A percentile compares a stretch with the other conserved stretches of the same genome.
phyloP scores from a whole-genome alignment of 768 basidiomycete species.

The Suillus paluster region DNA sequence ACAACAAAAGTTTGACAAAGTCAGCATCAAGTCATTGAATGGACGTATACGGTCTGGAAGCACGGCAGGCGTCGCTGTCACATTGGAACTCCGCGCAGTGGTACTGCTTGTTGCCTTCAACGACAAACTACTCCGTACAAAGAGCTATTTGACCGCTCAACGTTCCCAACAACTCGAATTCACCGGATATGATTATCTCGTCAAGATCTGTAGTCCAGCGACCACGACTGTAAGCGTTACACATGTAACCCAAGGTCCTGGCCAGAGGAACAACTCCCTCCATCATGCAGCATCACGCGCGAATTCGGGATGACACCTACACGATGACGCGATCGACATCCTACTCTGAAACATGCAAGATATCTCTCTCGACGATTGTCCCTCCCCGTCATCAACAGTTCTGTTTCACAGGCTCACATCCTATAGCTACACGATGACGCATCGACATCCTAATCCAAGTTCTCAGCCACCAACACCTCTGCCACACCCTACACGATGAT shows the following conservation, averaged over 20 bases:
- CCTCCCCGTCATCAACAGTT: not conserved
- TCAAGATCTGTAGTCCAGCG: conserved; percentile 80
- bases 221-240: too few species aligned
- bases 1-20: not conserved
- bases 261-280: too few species aligned
- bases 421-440: too few species aligned
- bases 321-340: not conserved
- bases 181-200: conserved; percentile 98
- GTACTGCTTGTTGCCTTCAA: conserved; percentile 7
- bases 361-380: not conserved
- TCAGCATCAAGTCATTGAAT: too few species aligned
- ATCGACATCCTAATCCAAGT: not conserved
- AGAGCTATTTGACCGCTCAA: conserved; percentile 15
- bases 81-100: conserved; percentile 38
- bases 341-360: not conserved
- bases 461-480: not conserved
- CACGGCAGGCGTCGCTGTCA: not conserved
- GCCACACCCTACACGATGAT: not conserved
- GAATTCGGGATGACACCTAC: not conserved
- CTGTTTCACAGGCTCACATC: too few species aligned
- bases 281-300: not conserved
- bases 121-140: conserved; percentile 12
- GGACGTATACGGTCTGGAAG: too few species aligned
- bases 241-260: too few species aligned
- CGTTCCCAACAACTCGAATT: conserved; percentile 14